Evolutionary conservation across 129 eudicot species (phyloP).

Genomic region (Dittrichia graveolens): DNA sequence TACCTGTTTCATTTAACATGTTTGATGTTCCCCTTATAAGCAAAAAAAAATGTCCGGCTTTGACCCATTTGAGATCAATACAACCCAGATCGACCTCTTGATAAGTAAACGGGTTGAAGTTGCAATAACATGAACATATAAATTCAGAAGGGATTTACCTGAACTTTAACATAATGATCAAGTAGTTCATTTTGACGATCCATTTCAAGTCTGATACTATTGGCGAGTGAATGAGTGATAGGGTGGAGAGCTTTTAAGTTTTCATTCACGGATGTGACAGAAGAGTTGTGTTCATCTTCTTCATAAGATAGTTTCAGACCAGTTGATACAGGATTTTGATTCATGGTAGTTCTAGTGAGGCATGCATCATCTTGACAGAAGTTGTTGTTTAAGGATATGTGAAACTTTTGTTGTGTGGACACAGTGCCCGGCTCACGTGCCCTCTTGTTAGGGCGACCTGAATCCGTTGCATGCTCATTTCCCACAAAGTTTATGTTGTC

Average conservation of each 20-base stretch:
- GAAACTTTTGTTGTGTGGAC: slow-evolving; percentile 43
- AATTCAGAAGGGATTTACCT: slow-evolving; percentile 36
- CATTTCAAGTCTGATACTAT: slow-evolving; percentile 46
- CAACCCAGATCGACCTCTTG: not conserved
- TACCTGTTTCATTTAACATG: not conserved
- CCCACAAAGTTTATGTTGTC: slow-evolving; percentile 43
- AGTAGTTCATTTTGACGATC: slow-evolving; percentile 54
- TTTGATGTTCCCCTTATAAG: not conserved
- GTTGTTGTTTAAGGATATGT: slow-evolving; percentile 46
- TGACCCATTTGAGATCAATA: not conserved
- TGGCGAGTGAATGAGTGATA: slow-evolving; percentile 30
- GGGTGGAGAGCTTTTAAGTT: slow-evolving; percentile 43
- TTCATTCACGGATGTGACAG: slow-evolving; percentile 47
- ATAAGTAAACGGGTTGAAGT: not conserved
- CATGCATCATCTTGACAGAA: slow-evolving; percentile 39
- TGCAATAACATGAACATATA: too few relatives aligned
- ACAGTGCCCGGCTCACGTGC: slow-evolving; percentile 40
- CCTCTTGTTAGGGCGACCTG: slow-evolving; percentile 47
- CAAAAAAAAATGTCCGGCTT: too few relatives aligned
- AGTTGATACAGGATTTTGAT: slow-evolving; percentile 55
- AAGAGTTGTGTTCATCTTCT: slow-evolving; percentile 57
- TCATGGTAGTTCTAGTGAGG: slow-evolving; percentile 33
- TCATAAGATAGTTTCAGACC: slow-evolving; percentile 62
- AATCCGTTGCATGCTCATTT: slow-evolving; percentile 38
- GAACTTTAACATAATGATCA: slow-evolving; percentile 50